Conservation (phyloP, 2,329 filamentous ascomycete species). For the Colletotrichum falcatum region DNA sequence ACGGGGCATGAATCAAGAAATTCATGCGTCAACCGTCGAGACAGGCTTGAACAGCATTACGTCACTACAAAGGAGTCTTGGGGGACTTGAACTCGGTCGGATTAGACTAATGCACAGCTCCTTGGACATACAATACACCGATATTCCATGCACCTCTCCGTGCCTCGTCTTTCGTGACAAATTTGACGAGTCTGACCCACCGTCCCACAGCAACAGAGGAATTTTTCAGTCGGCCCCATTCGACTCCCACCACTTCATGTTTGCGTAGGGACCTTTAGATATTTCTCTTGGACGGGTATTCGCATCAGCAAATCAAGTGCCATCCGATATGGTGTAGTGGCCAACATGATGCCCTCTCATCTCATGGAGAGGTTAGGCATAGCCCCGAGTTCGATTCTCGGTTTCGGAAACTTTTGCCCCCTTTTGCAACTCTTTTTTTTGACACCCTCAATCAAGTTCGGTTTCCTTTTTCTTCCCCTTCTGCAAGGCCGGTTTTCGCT, state of each 20-base stretch:
- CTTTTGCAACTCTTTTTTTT: not conserved
- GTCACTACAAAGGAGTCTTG: not conserved
- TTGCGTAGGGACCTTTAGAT: fast-evolving
- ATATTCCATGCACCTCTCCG: not conserved
- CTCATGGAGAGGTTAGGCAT: slow-evolving; percentile 19
- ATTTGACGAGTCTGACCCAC: not conserved
- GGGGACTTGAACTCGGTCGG: too few relatives aligned
- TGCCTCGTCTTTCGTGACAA: too few relatives aligned
- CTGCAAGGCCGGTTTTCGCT: not conserved
- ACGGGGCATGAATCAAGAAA: not conserved
- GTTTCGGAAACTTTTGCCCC: slow-evolving; percentile 10
- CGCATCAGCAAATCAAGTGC: not conserved
- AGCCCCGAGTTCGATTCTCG: slow-evolving; percentile 36
- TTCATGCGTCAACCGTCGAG: not conserved
- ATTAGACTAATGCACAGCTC: too few relatives aligned
- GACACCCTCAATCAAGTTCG: fast-evolving
- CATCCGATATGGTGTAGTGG: slow-evolving; percentile 37
- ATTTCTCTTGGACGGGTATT: not conserved
- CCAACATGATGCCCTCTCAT: slow-evolving; percentile 36
- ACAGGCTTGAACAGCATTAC: not conserved
- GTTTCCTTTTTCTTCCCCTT: not conserved
- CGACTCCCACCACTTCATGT: not conserved
- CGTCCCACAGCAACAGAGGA: not conserved
- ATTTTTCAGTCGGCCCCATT: not conserved
- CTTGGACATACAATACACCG: not conserved